Percentiles rank a stretch among this genome's conserved stretches.
Evolutionary conservation across 2,329 filamentous ascomycete species (phyloP).

Genomic region (Acrodontium crateriforme): DNA sequence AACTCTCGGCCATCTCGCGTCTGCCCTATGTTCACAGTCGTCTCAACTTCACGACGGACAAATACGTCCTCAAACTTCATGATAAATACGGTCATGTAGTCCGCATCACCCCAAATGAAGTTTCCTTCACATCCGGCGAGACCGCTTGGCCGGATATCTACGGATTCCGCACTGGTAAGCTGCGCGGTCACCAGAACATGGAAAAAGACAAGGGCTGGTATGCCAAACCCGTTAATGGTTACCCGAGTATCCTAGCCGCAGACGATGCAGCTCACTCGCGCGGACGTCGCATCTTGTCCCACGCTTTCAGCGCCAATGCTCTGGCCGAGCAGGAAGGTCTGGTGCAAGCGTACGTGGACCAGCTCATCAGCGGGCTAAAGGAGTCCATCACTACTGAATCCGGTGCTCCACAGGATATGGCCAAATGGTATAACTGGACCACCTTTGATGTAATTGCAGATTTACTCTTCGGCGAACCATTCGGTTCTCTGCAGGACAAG

Average conservation of each 20-base stretch:
- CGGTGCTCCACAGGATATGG: slow-evolving; percentile 13
- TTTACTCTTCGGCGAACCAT: slow-evolving; percentile 14
- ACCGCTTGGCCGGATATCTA: slow-evolving; percentile 32
- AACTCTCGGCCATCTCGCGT: slow-evolving; percentile 14
- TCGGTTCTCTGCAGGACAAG: slow-evolving; percentile 15
- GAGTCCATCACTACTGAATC: slow-evolving; percentile 12
- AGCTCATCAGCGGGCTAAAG: slow-evolving; percentile 24
- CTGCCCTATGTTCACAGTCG: slow-evolving; percentile 14
- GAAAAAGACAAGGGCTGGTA: slow-evolving; percentile 26
- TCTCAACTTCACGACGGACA: slow-evolving; percentile 11
- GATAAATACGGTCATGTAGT: slow-evolving; percentile 30
- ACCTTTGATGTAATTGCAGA: slow-evolving; percentile 24
- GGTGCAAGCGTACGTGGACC: slow-evolving; percentile 26
- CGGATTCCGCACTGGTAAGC: slow-evolving; percentile 22
- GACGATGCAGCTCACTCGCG: slow-evolving; percentile 27
- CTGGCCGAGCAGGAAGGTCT: slow-evolving; percentile 27
- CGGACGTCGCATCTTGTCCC: slow-evolving; percentile 24
- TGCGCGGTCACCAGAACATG: slow-evolving; percentile 21
- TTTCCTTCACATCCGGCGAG: slow-evolving; percentile 31
- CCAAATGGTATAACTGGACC: slow-evolving; percentile 22
- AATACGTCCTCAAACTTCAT: slow-evolving; percentile 31
- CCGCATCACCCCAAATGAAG: slow-evolving; percentile 27
- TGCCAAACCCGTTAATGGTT: slow-evolving; percentile 18
- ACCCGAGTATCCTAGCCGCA: slow-evolving; percentile 18
- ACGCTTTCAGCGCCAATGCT: slow-evolving; percentile 30